phyloP scores from a whole-genome alignment of 306 rosid species.

The Vigna unguiculata region DNA sequence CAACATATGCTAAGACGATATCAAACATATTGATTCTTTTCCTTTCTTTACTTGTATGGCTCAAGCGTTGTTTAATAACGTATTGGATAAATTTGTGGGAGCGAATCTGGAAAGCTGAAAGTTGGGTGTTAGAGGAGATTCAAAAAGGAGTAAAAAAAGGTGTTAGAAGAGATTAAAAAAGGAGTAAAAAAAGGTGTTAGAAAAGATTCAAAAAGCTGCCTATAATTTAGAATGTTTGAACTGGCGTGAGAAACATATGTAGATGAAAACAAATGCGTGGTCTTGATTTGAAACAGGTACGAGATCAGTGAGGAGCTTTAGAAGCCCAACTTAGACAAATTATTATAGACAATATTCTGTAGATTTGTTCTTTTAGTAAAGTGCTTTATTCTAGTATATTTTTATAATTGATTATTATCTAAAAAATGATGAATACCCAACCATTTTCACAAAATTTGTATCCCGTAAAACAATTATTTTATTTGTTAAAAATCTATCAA shows the following conservation, averaged over 20 bases:
- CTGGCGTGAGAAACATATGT: not conserved
- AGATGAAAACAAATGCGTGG: not conserved
- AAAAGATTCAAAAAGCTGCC: too few relatives aligned
- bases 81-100: constrained; percentile 84
- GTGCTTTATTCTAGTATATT: not conserved
- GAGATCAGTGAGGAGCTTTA: not conserved
- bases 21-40: constrained; percentile 32
- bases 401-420: not conserved
- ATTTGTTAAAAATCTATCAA: not conserved
- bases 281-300: constrained; percentile 12
- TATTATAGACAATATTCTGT: not conserved
- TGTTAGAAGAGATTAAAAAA: too few relatives aligned
- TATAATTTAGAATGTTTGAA: not conserved
- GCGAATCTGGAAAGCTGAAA: constrained; percentile 66
- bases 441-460: not conserved
- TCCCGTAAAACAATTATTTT: not conserved
- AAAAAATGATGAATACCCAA: not conserved
- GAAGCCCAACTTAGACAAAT: constrained; percentile 11
- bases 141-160: constrained; percentile 37
- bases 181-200: too few relatives aligned
- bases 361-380: constrained; percentile 1
- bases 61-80: constrained; percentile 87
- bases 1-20: constrained; percentile 45
- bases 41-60: constrained; percentile 32
- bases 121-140: constrained; percentile 56